Conservation (phyloP, 176 grass and related monocot genomes). For the Carex littledalei region DNA sequence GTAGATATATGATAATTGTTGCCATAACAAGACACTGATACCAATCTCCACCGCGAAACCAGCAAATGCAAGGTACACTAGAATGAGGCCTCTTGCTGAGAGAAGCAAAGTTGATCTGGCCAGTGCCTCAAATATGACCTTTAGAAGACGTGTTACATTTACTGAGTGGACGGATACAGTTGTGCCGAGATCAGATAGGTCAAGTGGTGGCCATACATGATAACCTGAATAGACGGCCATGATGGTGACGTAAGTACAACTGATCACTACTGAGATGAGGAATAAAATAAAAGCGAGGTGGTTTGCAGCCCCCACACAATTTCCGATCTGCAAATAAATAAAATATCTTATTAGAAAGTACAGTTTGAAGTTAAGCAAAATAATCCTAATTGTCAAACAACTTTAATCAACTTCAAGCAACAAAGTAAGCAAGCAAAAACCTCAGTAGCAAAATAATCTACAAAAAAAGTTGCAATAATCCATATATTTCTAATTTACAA, state of each 20-base stretch:
- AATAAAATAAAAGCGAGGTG: slow-evolving; percentile 74
- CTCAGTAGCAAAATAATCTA: background rate
- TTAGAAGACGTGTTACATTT: slow-evolving; percentile 30
- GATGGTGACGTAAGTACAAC: slow-evolving; percentile 59
- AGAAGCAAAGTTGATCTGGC: slow-evolving; percentile 58
- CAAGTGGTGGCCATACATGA: slow-evolving; percentile 60
- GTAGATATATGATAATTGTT: slow-evolving; percentile 89
- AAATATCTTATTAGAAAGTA: slow-evolving; percentile 3
- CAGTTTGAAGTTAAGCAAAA: background rate
- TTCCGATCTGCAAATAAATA: slow-evolving; percentile 76
- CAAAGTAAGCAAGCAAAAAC: background rate
- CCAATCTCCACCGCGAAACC: slow-evolving; percentile 79
- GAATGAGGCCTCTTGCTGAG: slow-evolving; percentile 80
- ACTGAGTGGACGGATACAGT: slow-evolving; percentile 22
- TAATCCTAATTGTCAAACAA: background rate
- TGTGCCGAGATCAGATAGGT: slow-evolving; percentile 34
- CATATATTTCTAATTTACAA: background rate
- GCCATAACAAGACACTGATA: slow-evolving; percentile 67
- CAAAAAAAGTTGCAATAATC: background rate
- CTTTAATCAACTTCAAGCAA: background rate
- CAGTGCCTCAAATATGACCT: slow-evolving; percentile 44
- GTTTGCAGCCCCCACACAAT: slow-evolving; percentile 86
- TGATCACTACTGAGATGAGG: slow-evolving; percentile 70
- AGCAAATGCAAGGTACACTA: slow-evolving; percentile 85
- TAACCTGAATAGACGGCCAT: slow-evolving; percentile 73